These are phyloP conservation scores for Lachancea cidri DNA, from an alignment of 805 yeast species.

Conservation along the genomic window DNA sequence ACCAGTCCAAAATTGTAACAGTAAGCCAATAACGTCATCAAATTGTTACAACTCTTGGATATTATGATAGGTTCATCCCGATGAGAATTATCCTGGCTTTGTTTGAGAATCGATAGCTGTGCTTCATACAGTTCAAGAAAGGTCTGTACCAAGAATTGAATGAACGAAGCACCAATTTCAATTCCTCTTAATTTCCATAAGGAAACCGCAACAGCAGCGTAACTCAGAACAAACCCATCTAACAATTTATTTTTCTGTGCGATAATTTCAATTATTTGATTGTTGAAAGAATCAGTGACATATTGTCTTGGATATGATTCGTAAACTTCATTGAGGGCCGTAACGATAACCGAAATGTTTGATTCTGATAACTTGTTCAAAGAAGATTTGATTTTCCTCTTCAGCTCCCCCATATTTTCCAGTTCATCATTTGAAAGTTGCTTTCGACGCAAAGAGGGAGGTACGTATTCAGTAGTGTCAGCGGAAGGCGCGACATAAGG, in stretches of 20 bases:
- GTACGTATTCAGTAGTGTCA: conserved; percentile 54
- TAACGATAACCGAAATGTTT: conserved; percentile 64
- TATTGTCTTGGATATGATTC: conserved; percentile 65
- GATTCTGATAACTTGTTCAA: conserved; percentile 88
- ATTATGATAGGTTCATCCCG: conserved; percentile 9
- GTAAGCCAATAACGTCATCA: conserved; percentile 69
- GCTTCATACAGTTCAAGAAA: conserved; percentile 42
- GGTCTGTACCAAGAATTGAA: conserved; percentile 73
- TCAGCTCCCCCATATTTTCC: conserved; percentile 46
- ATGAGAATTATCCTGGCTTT: conserved; percentile 2
- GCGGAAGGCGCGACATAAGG: conserved; percentile 66
- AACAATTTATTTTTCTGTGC: conserved; percentile 58
- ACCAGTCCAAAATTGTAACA: conserved; percentile 74
- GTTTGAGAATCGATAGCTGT: conserved; percentile 9
- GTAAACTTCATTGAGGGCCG: conserved; percentile 61
- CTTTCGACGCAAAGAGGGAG: conserved; percentile 76
- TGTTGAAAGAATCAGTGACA: conserved; percentile 68
- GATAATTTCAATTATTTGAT: conserved; percentile 59
- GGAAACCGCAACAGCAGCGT: conserved; percentile 72
- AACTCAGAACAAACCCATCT: conserved; percentile 73
- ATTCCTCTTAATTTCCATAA: conserved; percentile 75
- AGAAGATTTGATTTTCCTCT: conserved; percentile 70
- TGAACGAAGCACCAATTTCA: conserved; percentile 82
- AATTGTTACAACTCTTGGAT: conserved; percentile 53
- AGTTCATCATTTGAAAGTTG: conserved; percentile 37